Conservation (phyloP, 2,329 filamentous ascomycete genomes). For the Botryosphaeria dothidea region DNA sequence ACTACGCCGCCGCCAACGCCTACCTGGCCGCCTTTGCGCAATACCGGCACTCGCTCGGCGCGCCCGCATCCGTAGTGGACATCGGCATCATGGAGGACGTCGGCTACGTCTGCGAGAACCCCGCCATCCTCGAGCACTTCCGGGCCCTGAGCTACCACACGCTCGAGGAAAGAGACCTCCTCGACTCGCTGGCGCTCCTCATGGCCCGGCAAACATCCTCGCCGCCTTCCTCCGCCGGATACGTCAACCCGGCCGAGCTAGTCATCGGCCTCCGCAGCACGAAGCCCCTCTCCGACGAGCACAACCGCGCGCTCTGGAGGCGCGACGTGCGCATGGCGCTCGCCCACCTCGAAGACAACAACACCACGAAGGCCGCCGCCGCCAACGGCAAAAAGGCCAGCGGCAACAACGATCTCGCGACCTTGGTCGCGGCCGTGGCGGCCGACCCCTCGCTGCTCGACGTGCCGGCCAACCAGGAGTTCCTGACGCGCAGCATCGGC, state of each 20-base stretch:
- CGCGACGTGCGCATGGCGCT: constrained; percentile 28
- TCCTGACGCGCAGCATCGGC: constrained; percentile 28
- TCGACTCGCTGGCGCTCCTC: background rate
- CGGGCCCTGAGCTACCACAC: background rate
- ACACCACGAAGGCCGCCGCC: background rate
- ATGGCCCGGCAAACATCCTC: background rate
- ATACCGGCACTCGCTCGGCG: constrained; percentile 23
- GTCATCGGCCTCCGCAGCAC: constrained; percentile 25
- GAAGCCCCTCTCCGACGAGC: constrained; percentile 24
- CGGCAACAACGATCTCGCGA: constrained; percentile 20
- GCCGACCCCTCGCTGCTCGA: constrained; percentile 22
- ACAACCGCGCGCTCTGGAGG: constrained; percentile 25
- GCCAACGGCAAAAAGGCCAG: background rate
- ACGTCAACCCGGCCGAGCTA: background rate
- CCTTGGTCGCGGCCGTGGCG: constrained; percentile 20
- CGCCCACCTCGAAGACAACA: constrained; percentile 23
- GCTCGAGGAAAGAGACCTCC: constrained; percentile 10
- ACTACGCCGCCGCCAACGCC: constrained; percentile 49
- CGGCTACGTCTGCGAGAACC: constrained; percentile 35
- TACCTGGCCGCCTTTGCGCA: constrained; percentile 30
- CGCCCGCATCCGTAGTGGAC: constrained; percentile 51
- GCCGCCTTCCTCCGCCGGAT: background rate
- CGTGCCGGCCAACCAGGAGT: constrained; percentile 2
- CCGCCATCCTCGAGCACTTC: constrained; percentile 11
- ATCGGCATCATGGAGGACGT: constrained; percentile 52